phyloP scores from a whole-genome alignment of 495 filamentous ascomycete species.

The Penicillium ochrochloron region DNA sequence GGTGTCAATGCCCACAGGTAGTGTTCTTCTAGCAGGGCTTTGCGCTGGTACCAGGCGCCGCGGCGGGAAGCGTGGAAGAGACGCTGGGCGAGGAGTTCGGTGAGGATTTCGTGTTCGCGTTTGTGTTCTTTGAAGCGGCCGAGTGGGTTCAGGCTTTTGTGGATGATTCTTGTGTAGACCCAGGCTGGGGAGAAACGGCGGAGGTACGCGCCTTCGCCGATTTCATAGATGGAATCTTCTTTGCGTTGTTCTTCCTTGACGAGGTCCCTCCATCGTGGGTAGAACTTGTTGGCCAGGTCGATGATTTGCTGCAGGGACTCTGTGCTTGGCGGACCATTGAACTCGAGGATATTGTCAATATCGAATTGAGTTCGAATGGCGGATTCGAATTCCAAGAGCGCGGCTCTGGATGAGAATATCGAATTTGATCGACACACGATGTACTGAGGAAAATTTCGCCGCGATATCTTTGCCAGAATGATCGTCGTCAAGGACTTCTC shows the following conservation, averaged over 20 bases:
- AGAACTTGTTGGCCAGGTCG: slow-evolving; percentile 71
- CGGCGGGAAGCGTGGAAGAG: slow-evolving; percentile 85
- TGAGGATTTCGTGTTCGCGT: slow-evolving; percentile 75
- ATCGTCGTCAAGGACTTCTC: slow-evolving; percentile 96
- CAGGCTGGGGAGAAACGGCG: slow-evolving; percentile 91
- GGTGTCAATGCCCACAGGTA: slow-evolving; percentile 77
- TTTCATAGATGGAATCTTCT: slow-evolving; percentile 80
- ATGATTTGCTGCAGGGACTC: slow-evolving; percentile 70
- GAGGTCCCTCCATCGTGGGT: slow-evolving; percentile 78
- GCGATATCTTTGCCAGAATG: slow-evolving; percentile 86
- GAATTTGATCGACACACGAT: slow-evolving; percentile 88
- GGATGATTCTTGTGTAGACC: slow-evolving; percentile 90
- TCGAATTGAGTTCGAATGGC: slow-evolving; percentile 80
- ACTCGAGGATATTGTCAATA: slow-evolving; percentile 85
- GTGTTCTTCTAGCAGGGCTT: slow-evolving; percentile 91
- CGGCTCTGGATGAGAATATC: slow-evolving; percentile 77
- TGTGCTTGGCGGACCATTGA: slow-evolving; percentile 70
- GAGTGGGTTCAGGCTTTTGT: slow-evolving; percentile 82
- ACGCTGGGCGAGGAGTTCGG: slow-evolving; percentile 76
- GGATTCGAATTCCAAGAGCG: slow-evolving; percentile 87
- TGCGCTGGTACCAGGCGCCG: slow-evolving; percentile 95
- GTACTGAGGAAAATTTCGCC: slow-evolving; percentile 86
- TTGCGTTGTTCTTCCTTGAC: slow-evolving; percentile 77
- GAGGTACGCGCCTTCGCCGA: slow-evolving; percentile 86
- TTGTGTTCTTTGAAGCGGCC: slow-evolving; percentile 80